Base-by-base conservation (phyloP, 2,329 filamentous ascomycete species). In the Clonostachys byssicola region DNA sequence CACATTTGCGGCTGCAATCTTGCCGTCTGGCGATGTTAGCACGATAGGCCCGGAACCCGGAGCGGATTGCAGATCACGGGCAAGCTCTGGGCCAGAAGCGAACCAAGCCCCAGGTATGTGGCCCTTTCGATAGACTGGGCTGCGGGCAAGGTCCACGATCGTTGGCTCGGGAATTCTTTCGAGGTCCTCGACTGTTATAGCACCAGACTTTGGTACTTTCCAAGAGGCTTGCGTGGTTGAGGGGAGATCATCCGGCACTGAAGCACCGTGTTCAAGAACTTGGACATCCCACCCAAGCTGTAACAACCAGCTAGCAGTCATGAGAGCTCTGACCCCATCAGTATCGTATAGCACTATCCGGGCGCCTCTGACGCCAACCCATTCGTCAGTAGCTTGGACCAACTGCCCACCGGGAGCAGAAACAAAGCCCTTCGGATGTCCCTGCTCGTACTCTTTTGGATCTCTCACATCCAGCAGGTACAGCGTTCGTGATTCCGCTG, bases 271-370 rank as follows among this genome's bases (percentile, higher is more conserved):
- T 12, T 57, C 42, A 5, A 62, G 42, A 12, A 60, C 57, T 45
- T 60, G 44, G 8, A 61, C 60, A 23, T 62, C 58, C 60, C 60
- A 62, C 42, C 60, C 60, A 4, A 62, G 54, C 43, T 62, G 60
- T 12, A 58, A 23, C 13, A 62, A 56, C 60, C 60, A 62, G 44
- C 53, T 60, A 5, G 53, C 59, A 13, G 59, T 56, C 57, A 62
- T 62, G 2, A 50, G 54, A n/a, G 54, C 60, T 49, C 60, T 47
- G 7, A 61, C 58, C 10, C 58, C 58, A 18, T 60, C 59, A 1
- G 49, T 56, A 30, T 62, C 60, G 18, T 60, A 61, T 13, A 62
- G 41, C 14, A 62, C 55, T 43, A 62, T 50, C n/a, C 53, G 56
- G 40, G 52, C 56, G 5, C 60, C 60, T 47, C 60, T 52, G 18